phyloP scores from a whole-genome alignment of 2,329 filamentous ascomycete species.

The Colletotrichum scovillei region DNA sequence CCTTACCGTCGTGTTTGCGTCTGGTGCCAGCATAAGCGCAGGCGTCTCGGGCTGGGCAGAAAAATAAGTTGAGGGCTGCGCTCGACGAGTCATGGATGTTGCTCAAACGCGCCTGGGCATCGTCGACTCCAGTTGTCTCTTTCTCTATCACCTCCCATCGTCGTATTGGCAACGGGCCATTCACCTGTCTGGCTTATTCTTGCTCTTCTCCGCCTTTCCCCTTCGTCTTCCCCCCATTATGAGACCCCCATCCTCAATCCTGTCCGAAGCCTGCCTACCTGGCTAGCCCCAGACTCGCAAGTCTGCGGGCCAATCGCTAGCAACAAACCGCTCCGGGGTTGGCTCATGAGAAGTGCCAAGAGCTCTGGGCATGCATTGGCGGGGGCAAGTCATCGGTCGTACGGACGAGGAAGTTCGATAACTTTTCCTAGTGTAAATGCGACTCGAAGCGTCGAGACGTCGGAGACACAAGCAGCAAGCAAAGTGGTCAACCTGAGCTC shows the following conservation, averaged over 20 bases:
- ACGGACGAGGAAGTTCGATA: slow-evolving; percentile 1
- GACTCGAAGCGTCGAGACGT: neutral
- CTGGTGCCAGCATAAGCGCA: neutral
- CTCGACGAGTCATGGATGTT: slow-evolving; percentile 23
- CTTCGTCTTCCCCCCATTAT: neutral
- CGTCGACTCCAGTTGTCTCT: neutral
- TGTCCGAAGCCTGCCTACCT: neutral
- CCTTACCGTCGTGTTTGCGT: neutral
- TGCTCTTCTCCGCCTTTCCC: too few species aligned
- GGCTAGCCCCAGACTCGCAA: slow-evolving; percentile 11
- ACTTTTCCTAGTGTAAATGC: neutral
- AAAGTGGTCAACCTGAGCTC: neutral
- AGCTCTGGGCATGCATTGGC: slow-evolving; percentile 23
- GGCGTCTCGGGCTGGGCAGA: neutral
- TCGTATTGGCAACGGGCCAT: neutral
- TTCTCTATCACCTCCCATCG: neutral
- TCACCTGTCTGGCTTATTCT: neutral
- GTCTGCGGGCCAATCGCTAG: slow-evolving; percentile 19
- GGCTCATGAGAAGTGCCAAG: slow-evolving; percentile 20
- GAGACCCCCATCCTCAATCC: slow-evolving; percentile 1
- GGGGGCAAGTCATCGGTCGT: slow-evolving; percentile 18
- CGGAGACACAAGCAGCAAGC: neutral
- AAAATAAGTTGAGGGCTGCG: neutral
- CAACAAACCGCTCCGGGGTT: neutral
- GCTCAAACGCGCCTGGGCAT: neutral